Base-by-base conservation (phyloP, 176 grass and related monocot species). In the Typha latifolia region DNA sequence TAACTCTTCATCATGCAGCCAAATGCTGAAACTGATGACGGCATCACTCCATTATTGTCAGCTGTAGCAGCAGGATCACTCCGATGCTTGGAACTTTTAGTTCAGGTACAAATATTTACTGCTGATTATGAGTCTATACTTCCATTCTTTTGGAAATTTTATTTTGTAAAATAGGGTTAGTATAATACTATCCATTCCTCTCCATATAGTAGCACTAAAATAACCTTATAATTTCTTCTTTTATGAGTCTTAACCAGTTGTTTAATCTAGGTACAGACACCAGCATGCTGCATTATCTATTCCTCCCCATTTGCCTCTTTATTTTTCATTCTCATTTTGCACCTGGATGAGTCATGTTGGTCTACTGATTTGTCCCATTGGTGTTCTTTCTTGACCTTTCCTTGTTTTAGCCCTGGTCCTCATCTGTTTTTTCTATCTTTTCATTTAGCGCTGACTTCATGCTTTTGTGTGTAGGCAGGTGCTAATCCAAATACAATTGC, bases 1-100 rank as follows among this genome's bases (percentile, higher is more conserved):
- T 29, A 0, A 24, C 65, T 50, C 59, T 69, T 75, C 0, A 15
- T 68, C 5, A 55, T 84, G 66, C 71, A 96, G 91, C 81, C 77
- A 55, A 85, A 91, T 71, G 79, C 74, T 66, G 91, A 92, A 90
- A 97, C 84, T 6, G 94, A 78, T 32, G 89, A 89, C 78, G 81
- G 89, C 22, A 82, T 92, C 27, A 92, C 88, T 7, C 79, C 93
- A 19, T 80, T 97, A 12, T 63, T 97, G 68, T 97, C 93, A 67
- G 85, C 88, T 82, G 85, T 92, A 9, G 93, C 93, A 13, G 94
- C 94, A 50, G 89, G 70, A 49, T 97, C 89, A 16, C 69, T 87
- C 37, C 85, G 71, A 69, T 97, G 94, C 76, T 78, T 92, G 79
- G 80, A 91, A 65, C 63, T 92, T 81, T 74, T 97, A 59, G 76